Evolutionary conservation across 352 stramenopile genomes (phyloP), one percentile per base, ranked within the genome.

Genomic region (Pythium coloratum): DNA sequence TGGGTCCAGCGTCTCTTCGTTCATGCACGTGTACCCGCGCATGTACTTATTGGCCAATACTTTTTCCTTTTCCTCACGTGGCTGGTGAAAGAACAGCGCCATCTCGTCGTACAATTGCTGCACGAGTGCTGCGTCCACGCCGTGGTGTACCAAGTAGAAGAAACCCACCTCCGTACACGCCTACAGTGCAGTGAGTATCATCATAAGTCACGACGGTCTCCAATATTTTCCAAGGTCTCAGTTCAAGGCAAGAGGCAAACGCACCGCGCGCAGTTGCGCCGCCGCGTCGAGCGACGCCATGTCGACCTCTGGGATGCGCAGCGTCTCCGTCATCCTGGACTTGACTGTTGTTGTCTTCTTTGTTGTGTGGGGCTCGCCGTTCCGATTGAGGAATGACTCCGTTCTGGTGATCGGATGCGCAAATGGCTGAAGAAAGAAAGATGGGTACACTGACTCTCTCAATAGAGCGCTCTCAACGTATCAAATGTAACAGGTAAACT

Each of bases 1-100:
- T 14, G 78, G 79, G 61, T 91, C 80, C 59, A 91, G 70, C n/a
- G 80, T 91, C 69, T 91, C 83, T 60, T 90, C 83, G 68, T 81
- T 85, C 79, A 90, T 85, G 47, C 76, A 51, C 51, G 83, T 91
- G 72, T 90, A 91, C 38, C 83, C 83, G 40, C 83, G 70, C 83
- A 90, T 90, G 73, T 89, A 81, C 66, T 85, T 69, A 62, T 90
- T 89, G 9, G 80, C 83, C 20, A 90, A 64, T 40, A 90, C 81
- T 46, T 86, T 82, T 24, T 69, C 68, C 66, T 91, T 91, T 49
- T 84, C 76, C 4, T 71, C 67, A 9, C 70, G 28, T 9, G 81
- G 69, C 55, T 88, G 76, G 34, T 65, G 59, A 67, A 91, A 91
- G 71, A 91, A 91, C 10, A 64, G 24, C 16, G 26, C 50, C 79